phyloP scores from a whole-genome alignment of 176 grass and related monocot species.

The Juncus inflexus region DNA sequence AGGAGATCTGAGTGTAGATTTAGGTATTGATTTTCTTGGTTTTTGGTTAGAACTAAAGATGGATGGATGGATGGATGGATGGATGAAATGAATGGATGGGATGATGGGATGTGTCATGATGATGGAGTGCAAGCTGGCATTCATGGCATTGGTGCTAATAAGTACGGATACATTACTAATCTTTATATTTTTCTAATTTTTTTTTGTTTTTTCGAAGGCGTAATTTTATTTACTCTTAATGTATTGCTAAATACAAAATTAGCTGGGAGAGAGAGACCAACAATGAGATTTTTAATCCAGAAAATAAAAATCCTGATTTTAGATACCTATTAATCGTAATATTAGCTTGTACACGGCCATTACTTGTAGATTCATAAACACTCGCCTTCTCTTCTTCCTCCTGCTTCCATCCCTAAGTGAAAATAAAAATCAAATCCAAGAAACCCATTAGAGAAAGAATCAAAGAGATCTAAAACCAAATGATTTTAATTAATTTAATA shows the following conservation, averaged over 20 bases:
- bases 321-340: too few relatives aligned
- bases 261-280: too few relatives aligned
- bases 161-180: slow-evolving; percentile 14
- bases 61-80: slow-evolving; percentile 11
- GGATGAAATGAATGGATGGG: slow-evolving; percentile 12
- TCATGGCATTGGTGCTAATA: slow-evolving; percentile 21
- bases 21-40: too few relatives aligned
- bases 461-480: background rate
- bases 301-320: too few relatives aligned
- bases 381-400: slow-evolving; percentile 23
- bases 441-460: too few relatives aligned
- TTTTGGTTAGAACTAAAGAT: background rate
- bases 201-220: too few relatives aligned
- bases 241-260: too few relatives aligned
- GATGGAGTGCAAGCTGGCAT: slow-evolving; percentile 24
- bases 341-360: too few relatives aligned
- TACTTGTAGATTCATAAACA: background rate
- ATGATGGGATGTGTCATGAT: slow-evolving; percentile 17
- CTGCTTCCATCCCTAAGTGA: slow-evolving; percentile 11
- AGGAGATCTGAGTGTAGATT: background rate
- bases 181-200: slow-evolving; percentile 27
- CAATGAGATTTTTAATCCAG: too few relatives aligned
- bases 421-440: slow-evolving; percentile 9
- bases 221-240: slow-evolving; percentile 5
- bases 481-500: too few relatives aligned